Evolutionary conservation across 768 basidiomycete species (phyloP).

Genomic region (Psilocybe cyanescens): DNA sequence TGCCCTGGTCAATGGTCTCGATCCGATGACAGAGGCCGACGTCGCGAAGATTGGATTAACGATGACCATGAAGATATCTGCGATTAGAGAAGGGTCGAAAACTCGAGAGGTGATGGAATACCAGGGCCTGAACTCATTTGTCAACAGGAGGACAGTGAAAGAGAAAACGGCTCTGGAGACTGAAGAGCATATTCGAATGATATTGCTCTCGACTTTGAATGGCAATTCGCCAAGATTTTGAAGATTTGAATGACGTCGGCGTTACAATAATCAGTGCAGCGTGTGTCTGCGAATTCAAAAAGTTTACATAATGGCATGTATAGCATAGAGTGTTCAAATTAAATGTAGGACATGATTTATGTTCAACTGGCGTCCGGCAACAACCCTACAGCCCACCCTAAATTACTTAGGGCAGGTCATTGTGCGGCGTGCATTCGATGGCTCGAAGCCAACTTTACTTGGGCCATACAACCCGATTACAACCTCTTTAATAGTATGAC

Average conservation of each 20-base stretch:
- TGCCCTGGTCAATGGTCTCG: constrained; percentile 21
- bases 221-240: neutral
- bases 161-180: neutral
- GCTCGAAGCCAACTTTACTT: no score
- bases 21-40: constrained; percentile 27
- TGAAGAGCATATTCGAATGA: neutral
- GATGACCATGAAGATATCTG: constrained; percentile 21
- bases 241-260: neutral
- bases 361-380: no score
- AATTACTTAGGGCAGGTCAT: no score
- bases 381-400: no score
- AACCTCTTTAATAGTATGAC: no score
- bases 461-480: no score
- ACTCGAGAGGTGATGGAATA: neutral
- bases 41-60: constrained; percentile 24
- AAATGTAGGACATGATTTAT: no score
- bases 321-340: no score
- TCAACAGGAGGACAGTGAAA: neutral
- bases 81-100: constrained; percentile 19
- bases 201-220: neutral
- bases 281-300: no score
- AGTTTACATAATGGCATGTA: no score
- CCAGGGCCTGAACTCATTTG: neutral
- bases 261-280: neutral
- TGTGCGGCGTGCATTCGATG: no score